Evolutionary conservation across 805 yeast species (phyloP).

Genomic region (Starmerella stigmatis): DNA sequence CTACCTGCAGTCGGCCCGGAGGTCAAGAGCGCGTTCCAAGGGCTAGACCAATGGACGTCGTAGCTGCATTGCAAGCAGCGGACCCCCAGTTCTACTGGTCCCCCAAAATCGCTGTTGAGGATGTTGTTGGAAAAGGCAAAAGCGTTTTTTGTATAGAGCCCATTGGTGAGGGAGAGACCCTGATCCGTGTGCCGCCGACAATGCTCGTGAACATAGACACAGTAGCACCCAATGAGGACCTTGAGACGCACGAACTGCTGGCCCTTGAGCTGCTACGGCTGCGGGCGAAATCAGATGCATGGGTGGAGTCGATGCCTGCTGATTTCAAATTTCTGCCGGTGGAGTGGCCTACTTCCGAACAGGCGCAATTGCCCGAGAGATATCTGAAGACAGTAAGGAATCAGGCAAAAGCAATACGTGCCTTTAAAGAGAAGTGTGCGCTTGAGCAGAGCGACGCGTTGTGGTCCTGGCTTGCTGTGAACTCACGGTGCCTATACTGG

Average conservation of each 20-base stretch:
- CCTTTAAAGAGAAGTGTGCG: conserved; percentile 2
- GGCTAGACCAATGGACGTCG: conserved; percentile 10
- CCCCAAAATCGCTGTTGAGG: conserved; percentile 30
- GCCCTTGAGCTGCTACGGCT: conserved; percentile 15
- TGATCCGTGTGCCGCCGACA: conserved; percentile 20
- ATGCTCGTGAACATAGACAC: conserved; percentile 19
- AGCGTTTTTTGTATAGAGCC: conserved; percentile 42
- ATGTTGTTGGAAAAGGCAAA: conserved; percentile 46
- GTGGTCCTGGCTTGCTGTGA: conserved; percentile 79
- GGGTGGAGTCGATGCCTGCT: conserved; percentile 54
- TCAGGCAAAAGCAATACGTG: conserved; percentile 16
- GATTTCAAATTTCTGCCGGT: conserved; percentile 55
- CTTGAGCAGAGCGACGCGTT: conserved; percentile 22
- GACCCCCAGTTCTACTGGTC: conserved; percentile 21
- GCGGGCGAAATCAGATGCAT: conserved; percentile 24
- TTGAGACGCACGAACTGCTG: conserved; percentile 18
- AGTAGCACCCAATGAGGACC: not conserved
- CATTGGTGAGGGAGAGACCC: conserved; percentile 27
- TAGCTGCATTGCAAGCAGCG: conserved; percentile 7
- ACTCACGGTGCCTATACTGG: conserved; percentile 84
- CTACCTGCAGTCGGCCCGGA: conserved; percentile 3
- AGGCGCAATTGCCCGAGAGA: conserved; percentile 19
- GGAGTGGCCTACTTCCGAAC: conserved; percentile 40
- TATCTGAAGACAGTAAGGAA: conserved; percentile 17
- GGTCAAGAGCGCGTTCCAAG: conserved; percentile 8